Base-by-base conservation (phyloP, 768 basidiomycete species). In the Psilocybe sp. region DNA sequence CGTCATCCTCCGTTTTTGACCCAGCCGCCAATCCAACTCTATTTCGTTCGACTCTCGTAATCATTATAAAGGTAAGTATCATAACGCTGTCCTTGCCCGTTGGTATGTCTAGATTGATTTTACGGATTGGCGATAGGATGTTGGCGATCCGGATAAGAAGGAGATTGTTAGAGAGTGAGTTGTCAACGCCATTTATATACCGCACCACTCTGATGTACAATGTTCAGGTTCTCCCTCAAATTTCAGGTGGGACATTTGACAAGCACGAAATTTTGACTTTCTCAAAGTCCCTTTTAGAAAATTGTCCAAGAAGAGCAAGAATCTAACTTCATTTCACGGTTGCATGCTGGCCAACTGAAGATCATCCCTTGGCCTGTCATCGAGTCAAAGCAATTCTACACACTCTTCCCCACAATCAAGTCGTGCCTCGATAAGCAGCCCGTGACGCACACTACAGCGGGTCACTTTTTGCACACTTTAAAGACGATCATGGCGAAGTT, bases 301-400 rank as follows among this genome's bases (percentile, higher is more conserved):
- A 84, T 85, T n/a, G 81, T 85, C 13, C 72, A 79, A 47, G 71
- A 79, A 4, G 81, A 85, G 50, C 80, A 82, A 60, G 78, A 71
- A 28, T 67, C 76, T 0, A 85, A 85, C 51, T 84, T 85, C 56
- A 83, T 85, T 49, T 75, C 80, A 13, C 76, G 72, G 1, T 70
- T 85, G 5, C 84, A 85, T 50, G 69, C 71, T 0, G 82, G 82
- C 1, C 71, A 71, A 45, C 56, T 85, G 5, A 70, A 69, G 34
- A 84, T 85, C 13, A 72, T 84, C 11, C 84, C 83, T 4, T 85
- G 84, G 84, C 82, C 82, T 0, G 80, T 85, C 40, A 84, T 85
- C 28, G 79, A 82, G 55, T 83, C 83, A 0, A 71, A 63, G 40
- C 74, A 81, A 18, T 85, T 85, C 58, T 85, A 85, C 51, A 68